phyloP scores from a whole-genome alignment of 352 stramenopile species.

The Phytophthora ramorum region DNA sequence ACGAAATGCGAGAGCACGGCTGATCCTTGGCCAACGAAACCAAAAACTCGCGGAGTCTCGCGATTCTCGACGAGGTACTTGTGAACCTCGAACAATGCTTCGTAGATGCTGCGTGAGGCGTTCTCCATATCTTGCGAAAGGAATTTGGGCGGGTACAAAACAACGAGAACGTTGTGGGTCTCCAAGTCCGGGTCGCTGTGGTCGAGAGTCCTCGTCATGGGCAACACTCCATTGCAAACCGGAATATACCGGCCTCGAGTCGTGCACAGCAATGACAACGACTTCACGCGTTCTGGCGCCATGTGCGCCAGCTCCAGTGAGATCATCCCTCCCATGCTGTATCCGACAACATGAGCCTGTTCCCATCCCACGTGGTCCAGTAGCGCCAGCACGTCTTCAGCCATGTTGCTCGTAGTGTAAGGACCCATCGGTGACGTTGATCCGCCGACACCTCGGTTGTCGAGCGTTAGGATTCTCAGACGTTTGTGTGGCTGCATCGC shows the following conservation, averaged over 20 bases:
- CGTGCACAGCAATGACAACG: constrained; percentile 52
- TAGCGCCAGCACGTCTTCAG: constrained; percentile 47
- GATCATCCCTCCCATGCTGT: constrained; percentile 64
- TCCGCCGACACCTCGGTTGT: constrained; percentile 54
- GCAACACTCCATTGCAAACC: constrained; percentile 32
- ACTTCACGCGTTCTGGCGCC: constrained; percentile 42
- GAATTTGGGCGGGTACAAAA: constrained; percentile 42
- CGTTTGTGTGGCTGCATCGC: constrained; percentile 1
- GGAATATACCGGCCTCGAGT: constrained; percentile 44
- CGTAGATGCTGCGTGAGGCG: constrained; percentile 31
- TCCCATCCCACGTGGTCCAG: constrained; percentile 52
- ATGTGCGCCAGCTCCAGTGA: constrained; percentile 44
- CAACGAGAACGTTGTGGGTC: constrained; percentile 41
- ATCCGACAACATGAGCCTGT: constrained; percentile 45
- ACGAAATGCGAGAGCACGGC: constrained; percentile 49
- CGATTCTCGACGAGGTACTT: constrained; percentile 43
- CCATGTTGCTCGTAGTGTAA: constrained; percentile 56
- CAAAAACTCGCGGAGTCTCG: constrained; percentile 33
- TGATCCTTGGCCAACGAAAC: constrained; percentile 42
- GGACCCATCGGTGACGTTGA: constrained; percentile 42
- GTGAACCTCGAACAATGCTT: constrained; percentile 41
- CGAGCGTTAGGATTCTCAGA: constrained; percentile 48
- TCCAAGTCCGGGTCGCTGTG: constrained; percentile 31
- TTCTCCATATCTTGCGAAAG: constrained; percentile 41
- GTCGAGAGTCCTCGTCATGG: constrained; percentile 39